Conservation (phyloP, 2,329 filamentous ascomycete genomes). For the Claviceps arundinis region DNA sequence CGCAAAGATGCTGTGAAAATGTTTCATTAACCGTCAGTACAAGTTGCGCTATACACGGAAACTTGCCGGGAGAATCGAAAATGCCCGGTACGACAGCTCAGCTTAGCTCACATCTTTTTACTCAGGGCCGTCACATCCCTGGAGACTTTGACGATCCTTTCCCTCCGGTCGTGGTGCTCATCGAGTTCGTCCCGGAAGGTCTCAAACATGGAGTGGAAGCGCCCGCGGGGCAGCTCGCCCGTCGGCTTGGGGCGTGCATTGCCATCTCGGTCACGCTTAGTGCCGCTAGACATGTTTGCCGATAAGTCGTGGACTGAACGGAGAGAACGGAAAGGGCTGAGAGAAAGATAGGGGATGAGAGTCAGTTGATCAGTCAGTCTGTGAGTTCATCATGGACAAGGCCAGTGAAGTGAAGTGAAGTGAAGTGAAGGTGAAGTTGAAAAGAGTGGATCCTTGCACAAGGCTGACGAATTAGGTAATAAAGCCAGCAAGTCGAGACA, state of each 20-base stretch:
- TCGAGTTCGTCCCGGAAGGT: constrained; percentile 78
- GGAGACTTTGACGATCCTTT: constrained; percentile 80
- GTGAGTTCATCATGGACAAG: neutral
- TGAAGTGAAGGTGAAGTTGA: neutral
- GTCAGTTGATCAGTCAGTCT: neutral
- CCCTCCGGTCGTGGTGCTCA: constrained; percentile 83
- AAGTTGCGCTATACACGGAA: neutral
- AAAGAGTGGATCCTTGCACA: neutral
- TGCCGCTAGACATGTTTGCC: constrained; percentile 23
- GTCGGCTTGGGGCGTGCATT: constrained; percentile 28
- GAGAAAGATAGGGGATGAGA: neutral
- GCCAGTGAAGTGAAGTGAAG: neutral
- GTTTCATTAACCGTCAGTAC: neutral
- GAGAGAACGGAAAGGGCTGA: neutral
- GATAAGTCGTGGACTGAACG: neutral
- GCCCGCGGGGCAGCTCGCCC: constrained; percentile 22
- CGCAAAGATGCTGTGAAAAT: constrained; percentile 21
- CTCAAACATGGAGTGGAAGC: constrained; percentile 67
- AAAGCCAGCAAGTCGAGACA: neutral
- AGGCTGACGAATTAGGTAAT: neutral
- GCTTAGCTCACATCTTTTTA: constrained; percentile 73
- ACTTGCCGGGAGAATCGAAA: no score
- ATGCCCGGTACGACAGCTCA: neutral
- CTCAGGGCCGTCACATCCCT: constrained; percentile 85
- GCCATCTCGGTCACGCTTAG: constrained; percentile 42